Conservation (phyloP, 306 rosid species). For the Rosa persica region DNA sequence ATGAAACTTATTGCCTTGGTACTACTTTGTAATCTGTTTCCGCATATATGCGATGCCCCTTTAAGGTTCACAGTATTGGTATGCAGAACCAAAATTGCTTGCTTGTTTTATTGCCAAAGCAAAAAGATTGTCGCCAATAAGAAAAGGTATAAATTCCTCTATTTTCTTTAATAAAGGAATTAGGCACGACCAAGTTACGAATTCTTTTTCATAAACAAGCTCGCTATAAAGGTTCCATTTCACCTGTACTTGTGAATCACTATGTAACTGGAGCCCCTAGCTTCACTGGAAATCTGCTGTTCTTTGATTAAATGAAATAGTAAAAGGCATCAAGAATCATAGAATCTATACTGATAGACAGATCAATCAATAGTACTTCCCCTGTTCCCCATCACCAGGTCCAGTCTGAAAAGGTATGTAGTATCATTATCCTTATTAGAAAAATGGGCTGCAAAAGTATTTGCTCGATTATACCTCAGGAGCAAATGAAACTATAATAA, state of each 20-base stretch:
- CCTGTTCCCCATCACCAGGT: slow-evolving; percentile 13
- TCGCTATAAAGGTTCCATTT: neutral
- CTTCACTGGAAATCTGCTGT: neutral
- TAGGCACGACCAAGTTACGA: neutral
- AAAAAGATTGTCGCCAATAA: neutral
- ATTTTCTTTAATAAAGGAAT: neutral
- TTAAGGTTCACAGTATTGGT: neutral
- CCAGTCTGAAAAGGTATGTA: slow-evolving; percentile 12
- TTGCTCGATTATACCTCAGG: slow-evolving; percentile 1
- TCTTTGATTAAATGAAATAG: slow-evolving; percentile 1
- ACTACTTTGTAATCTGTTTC: neutral
- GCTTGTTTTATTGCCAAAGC: neutral
- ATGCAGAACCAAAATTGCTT: neutral
- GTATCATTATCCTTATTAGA: slow-evolving; percentile 4
- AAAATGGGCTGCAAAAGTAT: slow-evolving; percentile 6
- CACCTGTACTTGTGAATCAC: neutral
- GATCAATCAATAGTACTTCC: neutral
- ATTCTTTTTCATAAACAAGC: neutral
- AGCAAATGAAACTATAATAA: slow-evolving; percentile 1
- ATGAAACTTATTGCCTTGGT: neutral
- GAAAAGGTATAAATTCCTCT: neutral
- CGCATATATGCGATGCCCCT: neutral
- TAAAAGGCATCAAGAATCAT: neutral
- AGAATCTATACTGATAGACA: slow-evolving; percentile 6
- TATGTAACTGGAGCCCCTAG: neutral